Evolutionary conservation across 2,329 filamentous ascomycete species (phyloP).

Genomic region (Hypoxylon sp.): DNA sequence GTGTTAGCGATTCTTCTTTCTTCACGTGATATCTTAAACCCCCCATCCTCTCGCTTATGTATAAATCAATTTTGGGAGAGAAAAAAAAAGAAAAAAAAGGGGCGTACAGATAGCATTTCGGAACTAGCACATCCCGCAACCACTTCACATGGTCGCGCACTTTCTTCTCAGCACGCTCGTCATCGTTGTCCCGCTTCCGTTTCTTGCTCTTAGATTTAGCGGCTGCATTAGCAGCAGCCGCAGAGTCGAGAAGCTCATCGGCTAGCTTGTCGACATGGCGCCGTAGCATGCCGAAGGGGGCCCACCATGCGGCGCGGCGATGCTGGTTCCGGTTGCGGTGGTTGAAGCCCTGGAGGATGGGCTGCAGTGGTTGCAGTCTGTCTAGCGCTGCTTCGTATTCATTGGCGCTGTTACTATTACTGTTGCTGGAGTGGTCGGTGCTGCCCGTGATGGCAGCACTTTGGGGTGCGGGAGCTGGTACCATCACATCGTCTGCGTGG

Average conservation of each 20-base stretch:
- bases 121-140: slow-evolving; percentile 59
- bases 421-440: background rate
- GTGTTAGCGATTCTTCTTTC: background rate
- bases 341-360: slow-evolving; percentile 79
- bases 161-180: slow-evolving; percentile 19
- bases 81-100: slow-evolving; percentile 10
- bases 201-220: slow-evolving; percentile 53
- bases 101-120: slow-evolving; percentile 63
- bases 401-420: background rate
- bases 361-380: slow-evolving; percentile 48
- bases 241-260: slow-evolving; percentile 53
- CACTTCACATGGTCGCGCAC: slow-evolving; percentile 55
- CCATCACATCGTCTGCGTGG: slow-evolving; percentile 32
- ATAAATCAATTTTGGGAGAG: background rate
- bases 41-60: too few relatives aligned
- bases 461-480: slow-evolving; percentile 13
- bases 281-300: slow-evolving; percentile 78
- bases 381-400: slow-evolving; percentile 48
- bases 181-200: slow-evolving; percentile 56
- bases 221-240: slow-evolving; percentile 20
- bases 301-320: slow-evolving; percentile 84
- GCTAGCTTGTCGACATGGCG: slow-evolving; percentile 73
- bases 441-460: slow-evolving; percentile 7
- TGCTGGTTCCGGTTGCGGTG: slow-evolving; percentile 96
- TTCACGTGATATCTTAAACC: background rate